Evolutionary conservation across 495 filamentous ascomycete genomes (phyloP).

Genomic region (Hypomontagnella monticulosa): DNA sequence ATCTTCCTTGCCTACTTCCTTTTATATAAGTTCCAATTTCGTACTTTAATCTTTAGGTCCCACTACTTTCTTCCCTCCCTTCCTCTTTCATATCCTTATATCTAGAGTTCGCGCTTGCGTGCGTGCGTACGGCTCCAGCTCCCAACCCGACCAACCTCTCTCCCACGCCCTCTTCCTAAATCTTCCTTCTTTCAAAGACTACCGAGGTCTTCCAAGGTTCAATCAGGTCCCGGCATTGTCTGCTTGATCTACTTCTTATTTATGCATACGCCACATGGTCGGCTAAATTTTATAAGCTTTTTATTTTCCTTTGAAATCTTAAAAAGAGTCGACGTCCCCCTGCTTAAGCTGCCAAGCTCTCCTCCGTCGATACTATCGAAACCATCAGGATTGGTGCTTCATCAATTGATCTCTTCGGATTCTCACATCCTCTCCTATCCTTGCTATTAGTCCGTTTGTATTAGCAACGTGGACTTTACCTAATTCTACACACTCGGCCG

Average conservation of each 20-base stretch:
- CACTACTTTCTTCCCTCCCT: constrained; percentile 4
- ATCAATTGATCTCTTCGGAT: constrained; percentile 9
- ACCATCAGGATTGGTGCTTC: constrained; percentile 11
- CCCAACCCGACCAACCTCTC: not conserved
- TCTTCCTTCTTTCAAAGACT: constrained; percentile 5
- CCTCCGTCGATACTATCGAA: not conserved
- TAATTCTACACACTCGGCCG: constrained; percentile 1
- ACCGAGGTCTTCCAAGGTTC: constrained; percentile 9
- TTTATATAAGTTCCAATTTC: constrained; percentile 15
- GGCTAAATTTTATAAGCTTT: constrained; percentile 10
- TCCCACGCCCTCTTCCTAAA: not conserved
- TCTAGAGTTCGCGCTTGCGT: constrained; percentile 9
- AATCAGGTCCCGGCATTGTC: not conserved
- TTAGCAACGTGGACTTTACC: constrained; percentile 4
- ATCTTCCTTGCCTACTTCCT: constrained; percentile 1
- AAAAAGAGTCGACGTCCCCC: not conserved
- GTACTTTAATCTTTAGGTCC: not conserved
- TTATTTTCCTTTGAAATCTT: not conserved
- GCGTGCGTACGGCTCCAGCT: not conserved
- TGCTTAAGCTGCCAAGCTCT: not conserved
- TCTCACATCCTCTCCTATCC: constrained; percentile 6
- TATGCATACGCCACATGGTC: not conserved
- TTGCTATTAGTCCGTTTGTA: constrained; percentile 1
- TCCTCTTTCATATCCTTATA: not conserved
- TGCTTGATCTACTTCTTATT: too few species aligned